Base-by-base conservation (phyloP, 768 basidiomycete genomes). In the Leccinellum luteum region DNA sequence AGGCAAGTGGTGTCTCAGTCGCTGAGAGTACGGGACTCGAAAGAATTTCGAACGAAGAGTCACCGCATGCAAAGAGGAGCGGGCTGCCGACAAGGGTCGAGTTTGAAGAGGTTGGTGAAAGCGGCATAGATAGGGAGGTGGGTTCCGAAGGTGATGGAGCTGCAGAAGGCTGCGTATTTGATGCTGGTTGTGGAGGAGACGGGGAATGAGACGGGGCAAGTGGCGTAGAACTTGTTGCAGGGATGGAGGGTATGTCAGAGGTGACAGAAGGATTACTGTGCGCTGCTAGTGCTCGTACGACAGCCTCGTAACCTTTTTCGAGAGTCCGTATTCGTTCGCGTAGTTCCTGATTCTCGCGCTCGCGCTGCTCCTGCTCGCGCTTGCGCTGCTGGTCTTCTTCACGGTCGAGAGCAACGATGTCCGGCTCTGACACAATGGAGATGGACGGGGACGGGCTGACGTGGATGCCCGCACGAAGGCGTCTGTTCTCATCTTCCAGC, bases 401-500 rank as follows among this genome's bases (percentile, higher is more conserved):
- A 3, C 51, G 62, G 25, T 66, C 66, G 47, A 63, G 35, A 23
- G 66, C 61, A 48, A 70, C 64, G 17, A 70, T 65, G 30, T 65
- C 66, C 19, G 65, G 57, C 38, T 63, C 65, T 2, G 68, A 65
- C 7, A 60, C 23, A 0, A 49, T 14, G 3, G 64, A 55, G 1
- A 50, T 28, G 4, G 69, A 57, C 1, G 66, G 55, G 14, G 73
- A 55, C 6, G 69, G 63, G 49, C 68, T 61, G 30, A 71, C 60
- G 23, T 73, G 48, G 48, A 74, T 67, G 62, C 85, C 83, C 12
- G 86, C 82, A 4, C 87, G 82, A 25, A 92, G 83, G 44, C 81
- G 82, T 35, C 85, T 75, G 72, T 96, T 95, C 78, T 95, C 93
- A 55, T 87, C 87, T 76, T 92, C 88, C 56, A 92, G 86, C 69